These are phyloP conservation scores for Candida krabiensis DNA, from an alignment of 805 yeast genomes.

Conservation along the genomic window DNA sequence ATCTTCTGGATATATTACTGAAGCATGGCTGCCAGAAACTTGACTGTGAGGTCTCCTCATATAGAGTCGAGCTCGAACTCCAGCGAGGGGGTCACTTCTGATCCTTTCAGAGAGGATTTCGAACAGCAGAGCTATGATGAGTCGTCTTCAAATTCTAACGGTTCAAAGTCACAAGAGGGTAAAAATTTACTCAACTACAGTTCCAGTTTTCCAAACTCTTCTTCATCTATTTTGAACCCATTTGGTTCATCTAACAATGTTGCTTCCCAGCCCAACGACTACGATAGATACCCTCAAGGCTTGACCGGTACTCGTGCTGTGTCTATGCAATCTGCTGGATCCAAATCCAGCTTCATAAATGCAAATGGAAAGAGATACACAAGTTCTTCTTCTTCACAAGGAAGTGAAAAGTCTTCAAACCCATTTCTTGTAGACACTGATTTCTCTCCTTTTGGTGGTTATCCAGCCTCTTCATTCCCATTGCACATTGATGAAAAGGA, in stretches of 20 bases:
- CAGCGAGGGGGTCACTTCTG: slow-evolving; percentile 23
- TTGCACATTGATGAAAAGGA: slow-evolving; percentile 89
- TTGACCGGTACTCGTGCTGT: slow-evolving; percentile 55
- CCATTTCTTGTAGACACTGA: slow-evolving; percentile 58
- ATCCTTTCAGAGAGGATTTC: slow-evolving; percentile 34
- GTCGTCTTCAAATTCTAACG: slow-evolving; percentile 23
- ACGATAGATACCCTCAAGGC: slow-evolving; percentile 67
- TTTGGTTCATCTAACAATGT: slow-evolving; percentile 29
- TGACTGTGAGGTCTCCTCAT: slow-evolving; percentile 35
- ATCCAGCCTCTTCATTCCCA: slow-evolving; percentile 92
- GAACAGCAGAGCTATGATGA: slow-evolving; percentile 31
- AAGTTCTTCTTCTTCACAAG: slow-evolving; percentile 21
- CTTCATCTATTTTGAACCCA: slow-evolving; percentile 31
- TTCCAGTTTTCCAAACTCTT: slow-evolving; percentile 27
- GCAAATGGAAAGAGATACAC: slow-evolving; percentile 11
- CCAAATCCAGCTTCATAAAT: slow-evolving; percentile 27
- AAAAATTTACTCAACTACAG: slow-evolving; percentile 22
- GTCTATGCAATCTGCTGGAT: slow-evolving; percentile 47
- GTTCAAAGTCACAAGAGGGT: slow-evolving; percentile 21
- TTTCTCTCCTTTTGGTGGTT: slow-evolving; percentile 93
- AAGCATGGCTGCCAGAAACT: slow-evolving; percentile 36
- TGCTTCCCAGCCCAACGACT: slow-evolving; percentile 44
- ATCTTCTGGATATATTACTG: too few species aligned
- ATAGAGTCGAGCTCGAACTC: slow-evolving; percentile 28
- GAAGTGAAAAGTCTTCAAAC: slow-evolving; percentile 26